A percentile compares a stretch with the other conserved stretches of the same genome.
Evolutionary conservation across 192 early-diverging fungal species (phyloP).

Genomic region (Backusella luteola): DNA sequence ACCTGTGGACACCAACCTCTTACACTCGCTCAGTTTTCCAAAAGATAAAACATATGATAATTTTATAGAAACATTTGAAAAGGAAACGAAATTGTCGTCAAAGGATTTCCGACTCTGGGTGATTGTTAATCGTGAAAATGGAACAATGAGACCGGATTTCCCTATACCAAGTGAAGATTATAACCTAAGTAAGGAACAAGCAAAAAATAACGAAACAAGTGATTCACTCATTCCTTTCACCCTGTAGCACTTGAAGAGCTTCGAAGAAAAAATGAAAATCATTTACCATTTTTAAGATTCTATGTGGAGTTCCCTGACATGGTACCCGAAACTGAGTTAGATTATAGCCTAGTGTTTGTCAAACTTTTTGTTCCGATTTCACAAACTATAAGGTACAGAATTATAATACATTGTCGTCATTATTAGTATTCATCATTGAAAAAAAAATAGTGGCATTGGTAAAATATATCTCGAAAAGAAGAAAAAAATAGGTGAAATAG

Average conservation of each 20-base stretch:
- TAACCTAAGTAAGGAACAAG: not conserved
- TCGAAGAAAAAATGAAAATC: conserved; percentile 6
- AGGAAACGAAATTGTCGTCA: conserved; percentile 39
- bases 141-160: conserved; percentile 82
- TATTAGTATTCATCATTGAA: not conserved
- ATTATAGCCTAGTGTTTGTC: conserved; percentile 70
- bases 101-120: conserved; percentile 77
- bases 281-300: conserved; percentile 45
- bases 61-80: conserved; percentile 54
- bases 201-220: too few relatives aligned
- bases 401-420: not conserved
- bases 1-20: not conserved
- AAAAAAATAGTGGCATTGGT: conserved; percentile 49
- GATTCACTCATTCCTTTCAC: not conserved
- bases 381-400: conserved; percentile 37
- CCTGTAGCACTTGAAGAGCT: conserved; percentile 23
- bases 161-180: conserved; percentile 51
- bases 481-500: conserved; percentile 58
- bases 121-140: conserved; percentile 84
- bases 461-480: conserved; percentile 48
- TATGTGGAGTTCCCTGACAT: conserved; percentile 45
- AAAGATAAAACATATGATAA: conserved; percentile 56
- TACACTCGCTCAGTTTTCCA: not conserved
- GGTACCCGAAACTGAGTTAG: conserved; percentile 14
- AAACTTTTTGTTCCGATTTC: conserved; percentile 80